phyloP scores from a whole-genome alignment of 2,329 filamentous ascomycete genomes.

The Truncatella angustata region DNA sequence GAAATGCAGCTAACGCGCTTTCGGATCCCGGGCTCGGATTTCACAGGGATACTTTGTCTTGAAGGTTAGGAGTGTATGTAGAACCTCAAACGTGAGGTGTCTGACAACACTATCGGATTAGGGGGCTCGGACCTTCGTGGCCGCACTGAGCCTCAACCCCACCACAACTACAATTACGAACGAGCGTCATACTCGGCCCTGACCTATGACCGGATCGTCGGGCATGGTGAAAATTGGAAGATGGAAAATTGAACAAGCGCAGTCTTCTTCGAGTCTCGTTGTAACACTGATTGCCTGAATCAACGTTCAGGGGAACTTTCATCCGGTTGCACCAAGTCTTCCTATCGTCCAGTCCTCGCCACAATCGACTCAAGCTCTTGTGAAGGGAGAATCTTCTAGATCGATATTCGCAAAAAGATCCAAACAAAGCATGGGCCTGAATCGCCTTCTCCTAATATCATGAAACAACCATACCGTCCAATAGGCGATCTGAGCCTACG shows the following conservation, averaged over 20 bases:
- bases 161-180: not conserved
- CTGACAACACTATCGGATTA: constrained; percentile 3
- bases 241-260: not conserved
- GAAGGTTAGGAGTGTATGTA: not conserved
- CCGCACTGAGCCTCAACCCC: constrained; percentile 6
- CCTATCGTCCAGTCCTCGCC: not conserved
- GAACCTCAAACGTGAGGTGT: constrained; percentile 8
- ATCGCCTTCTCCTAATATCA: not conserved
- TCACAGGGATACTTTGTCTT: not conserved
- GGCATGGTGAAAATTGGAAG: not conserved
- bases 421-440: not conserved
- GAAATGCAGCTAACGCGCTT: not conserved
- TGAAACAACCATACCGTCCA: not conserved
- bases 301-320: not conserved
- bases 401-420: not conserved
- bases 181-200: not conserved
- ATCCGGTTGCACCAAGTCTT: not conserved
- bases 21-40: not conserved
- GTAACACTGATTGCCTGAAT: not conserved
- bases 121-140: constrained; percentile 5
- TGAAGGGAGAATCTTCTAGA: not conserved
- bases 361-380: not conserved
- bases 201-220: not conserved
- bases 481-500: too few relatives aligned
- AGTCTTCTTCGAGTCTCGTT: not conserved